phyloP scores from a whole-genome alignment of 208 protist species.

The Angomonas deanei region DNA sequence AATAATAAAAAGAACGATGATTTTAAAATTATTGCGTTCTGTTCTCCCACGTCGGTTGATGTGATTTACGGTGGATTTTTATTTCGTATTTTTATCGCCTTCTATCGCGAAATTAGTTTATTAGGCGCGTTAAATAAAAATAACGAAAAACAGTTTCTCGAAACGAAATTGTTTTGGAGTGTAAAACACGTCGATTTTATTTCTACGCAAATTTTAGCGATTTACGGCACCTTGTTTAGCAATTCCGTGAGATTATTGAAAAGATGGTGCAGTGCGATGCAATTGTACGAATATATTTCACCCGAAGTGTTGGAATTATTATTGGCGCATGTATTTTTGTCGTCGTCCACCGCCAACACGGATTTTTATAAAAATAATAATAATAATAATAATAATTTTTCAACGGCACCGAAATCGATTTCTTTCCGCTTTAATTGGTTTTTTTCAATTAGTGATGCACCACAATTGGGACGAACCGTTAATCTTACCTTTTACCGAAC shows the following conservation, averaged over 20 bases:
- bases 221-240: slow-evolving; percentile 5
- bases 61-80: slow-evolving; percentile 77
- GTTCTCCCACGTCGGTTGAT: slow-evolving; percentile 58
- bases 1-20: not conserved
- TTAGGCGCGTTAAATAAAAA: slow-evolving; percentile 67
- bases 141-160: slow-evolving; percentile 58
- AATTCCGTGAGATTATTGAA: slow-evolving; percentile 68
- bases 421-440: too few species aligned
- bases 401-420: too few species aligned
- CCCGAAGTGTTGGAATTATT: slow-evolving; percentile 82
- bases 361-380: not conserved
- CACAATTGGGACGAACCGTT: too few species aligned
- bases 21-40: slow-evolving; percentile 4
- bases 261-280: slow-evolving; percentile 78
- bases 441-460: too few species aligned
- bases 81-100: slow-evolving; percentile 82
- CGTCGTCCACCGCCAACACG: slow-evolving; percentile 10
- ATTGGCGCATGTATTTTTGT: slow-evolving; percentile 71
- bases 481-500: too few species aligned
- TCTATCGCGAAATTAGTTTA: slow-evolving; percentile 84
- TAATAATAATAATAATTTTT: too few species aligned
- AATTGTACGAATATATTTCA: slow-evolving; percentile 73
- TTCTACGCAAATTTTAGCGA: not conserved
- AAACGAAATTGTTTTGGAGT: slow-evolving; percentile 83
- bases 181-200: slow-evolving; percentile 77